Evolutionary conservation across 2,329 filamentous ascomycete genomes (phyloP).

Genomic region (Microthyrium microscopicum): DNA sequence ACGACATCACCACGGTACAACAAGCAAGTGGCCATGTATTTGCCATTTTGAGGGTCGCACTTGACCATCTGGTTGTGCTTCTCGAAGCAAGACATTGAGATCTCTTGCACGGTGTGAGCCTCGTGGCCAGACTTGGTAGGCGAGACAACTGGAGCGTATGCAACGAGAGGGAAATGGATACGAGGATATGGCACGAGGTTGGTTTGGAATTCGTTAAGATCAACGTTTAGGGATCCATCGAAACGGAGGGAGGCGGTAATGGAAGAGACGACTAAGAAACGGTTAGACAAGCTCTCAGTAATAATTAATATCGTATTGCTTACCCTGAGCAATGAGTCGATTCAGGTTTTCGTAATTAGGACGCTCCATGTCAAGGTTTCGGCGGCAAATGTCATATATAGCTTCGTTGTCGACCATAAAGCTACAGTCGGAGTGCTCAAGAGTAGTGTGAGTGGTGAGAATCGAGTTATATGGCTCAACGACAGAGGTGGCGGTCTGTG

Average conservation of each 20-base stretch:
- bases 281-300: constrained; percentile 14
- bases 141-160: constrained; percentile 87
- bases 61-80: constrained; percentile 99
- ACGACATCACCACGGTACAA: constrained; percentile 98
- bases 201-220: constrained; percentile 99
- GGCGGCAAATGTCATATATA: constrained; percentile 98
- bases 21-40: constrained; percentile 99
- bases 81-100: constrained; percentile 98
- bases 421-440: constrained; percentile 98
- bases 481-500: constrained; percentile 90
- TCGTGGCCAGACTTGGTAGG: constrained; percentile 93
- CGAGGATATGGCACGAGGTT: constrained; percentile 97
- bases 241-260: constrained; percentile 98
- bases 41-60: constrained; percentile 95
- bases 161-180: constrained; percentile 98
- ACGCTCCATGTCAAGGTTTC: constrained; percentile 91
- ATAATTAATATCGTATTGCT: constrained; percentile 10
- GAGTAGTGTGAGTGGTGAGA: constrained; percentile 94
- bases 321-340: constrained; percentile 93
- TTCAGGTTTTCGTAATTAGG: constrained; percentile 99
- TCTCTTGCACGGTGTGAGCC: constrained; percentile 95
- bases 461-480: constrained; percentile 99
- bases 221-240: constrained; percentile 96
- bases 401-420: constrained; percentile 99
- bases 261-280: constrained; percentile 67